Conservation (phyloP, 2,329 filamentous ascomycete genomes). For the Pseudocercospora crystallina region DNA sequence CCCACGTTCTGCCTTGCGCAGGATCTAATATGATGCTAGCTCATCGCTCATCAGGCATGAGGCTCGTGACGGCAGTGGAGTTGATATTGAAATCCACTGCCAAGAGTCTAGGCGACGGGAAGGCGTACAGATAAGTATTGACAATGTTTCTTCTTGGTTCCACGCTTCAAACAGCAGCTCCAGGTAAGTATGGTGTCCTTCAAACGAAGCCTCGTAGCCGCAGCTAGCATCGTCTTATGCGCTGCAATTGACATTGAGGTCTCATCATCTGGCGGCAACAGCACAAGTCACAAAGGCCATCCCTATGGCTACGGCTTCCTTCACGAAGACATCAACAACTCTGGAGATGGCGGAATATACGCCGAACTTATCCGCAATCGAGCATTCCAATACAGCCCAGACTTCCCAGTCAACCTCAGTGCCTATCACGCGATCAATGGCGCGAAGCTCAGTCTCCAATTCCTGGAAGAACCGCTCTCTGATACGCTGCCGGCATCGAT, state of each 20-base stretch:
- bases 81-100: neutral
- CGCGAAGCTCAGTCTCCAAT: conserved; percentile 22
- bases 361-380: conserved; percentile 69
- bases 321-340: conserved; percentile 48
- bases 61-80: neutral
- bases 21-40: neutral
- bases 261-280: conserved; percentile 19
- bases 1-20: neutral
- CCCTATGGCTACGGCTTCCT: conserved; percentile 20
- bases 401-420: conserved; percentile 21
- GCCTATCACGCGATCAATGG: conserved; percentile 24
- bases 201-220: neutral
- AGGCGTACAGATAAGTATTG: neutral
- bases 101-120: conserved; percentile 1
- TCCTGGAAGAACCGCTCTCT: conserved; percentile 25
- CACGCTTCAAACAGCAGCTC: no score
- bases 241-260: conserved; percentile 17
- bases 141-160: neutral
- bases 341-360: conserved; percentile 71
- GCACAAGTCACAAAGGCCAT: conserved; percentile 13
- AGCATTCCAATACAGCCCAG: conserved; percentile 58
- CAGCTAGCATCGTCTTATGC: conserved; percentile 5
- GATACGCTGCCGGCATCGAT: conserved; percentile 27
- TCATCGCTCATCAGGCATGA: neutral
- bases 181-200: neutral